These are phyloP conservation scores for Colletotrichum agaves DNA, from an alignment of 2,329 filamentous ascomycete genomes.

Conservation along the genomic window DNA sequence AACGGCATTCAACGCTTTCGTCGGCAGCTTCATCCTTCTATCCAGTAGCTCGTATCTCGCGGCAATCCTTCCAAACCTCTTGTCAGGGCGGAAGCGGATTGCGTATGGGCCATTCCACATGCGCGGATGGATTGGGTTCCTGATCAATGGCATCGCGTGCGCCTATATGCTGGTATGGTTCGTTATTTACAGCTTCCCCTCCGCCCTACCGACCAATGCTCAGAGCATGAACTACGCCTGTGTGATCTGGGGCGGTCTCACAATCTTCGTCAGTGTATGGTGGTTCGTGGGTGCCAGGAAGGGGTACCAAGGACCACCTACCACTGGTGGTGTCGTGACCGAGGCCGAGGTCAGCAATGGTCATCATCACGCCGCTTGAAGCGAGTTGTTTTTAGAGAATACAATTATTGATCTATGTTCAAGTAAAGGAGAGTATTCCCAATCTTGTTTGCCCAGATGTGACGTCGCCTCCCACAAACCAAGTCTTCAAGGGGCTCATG, in stretches of 20 bases:
- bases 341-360: not conserved
- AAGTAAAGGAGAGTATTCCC: not conserved
- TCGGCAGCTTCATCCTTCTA: constrained; percentile 59
- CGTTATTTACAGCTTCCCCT: constrained; percentile 72
- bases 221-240: constrained; percentile 64
- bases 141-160: constrained; percentile 62
- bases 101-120: constrained; percentile 69
- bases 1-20: constrained; percentile 74
- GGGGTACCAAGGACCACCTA: constrained; percentile 39
- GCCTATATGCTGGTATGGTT: constrained; percentile 69
- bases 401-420: too few relatives aligned
- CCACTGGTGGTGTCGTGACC: constrained; percentile 24
- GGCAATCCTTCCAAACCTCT: constrained; percentile 68
- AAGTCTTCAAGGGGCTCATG: not conserved
- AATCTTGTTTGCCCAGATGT: too few relatives aligned
- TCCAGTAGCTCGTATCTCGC: constrained; percentile 67
- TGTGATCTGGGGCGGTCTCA: constrained; percentile 56
- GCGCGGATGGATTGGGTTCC: constrained; percentile 57
- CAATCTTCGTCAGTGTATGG: constrained; percentile 52
- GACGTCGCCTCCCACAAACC: too few relatives aligned
- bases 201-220: constrained; percentile 55
- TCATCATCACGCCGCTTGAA: not conserved
- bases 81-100: constrained; percentile 51
- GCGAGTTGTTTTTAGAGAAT: not conserved
- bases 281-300: constrained; percentile 50